Percentiles rank a stretch among this genome's conserved stretches.
phyloP scores from a whole-genome alignment of 208 protist species.

The Trypanosoma lewisi region DNA sequence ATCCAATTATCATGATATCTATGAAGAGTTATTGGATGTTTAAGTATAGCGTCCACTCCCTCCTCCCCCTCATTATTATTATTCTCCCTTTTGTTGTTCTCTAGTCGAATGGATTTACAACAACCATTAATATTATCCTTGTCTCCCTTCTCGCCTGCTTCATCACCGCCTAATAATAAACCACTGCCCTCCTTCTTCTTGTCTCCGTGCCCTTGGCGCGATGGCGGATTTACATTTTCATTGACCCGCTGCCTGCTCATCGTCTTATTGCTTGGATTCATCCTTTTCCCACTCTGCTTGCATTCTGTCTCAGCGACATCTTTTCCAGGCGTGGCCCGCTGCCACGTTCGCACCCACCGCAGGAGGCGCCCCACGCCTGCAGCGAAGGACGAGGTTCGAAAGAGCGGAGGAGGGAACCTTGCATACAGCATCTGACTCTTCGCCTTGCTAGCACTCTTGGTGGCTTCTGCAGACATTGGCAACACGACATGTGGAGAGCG shows the following conservation, averaged over 20 bases:
- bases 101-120: too few relatives aligned
- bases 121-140: too few relatives aligned
- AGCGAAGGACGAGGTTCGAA: conserved; percentile 64
- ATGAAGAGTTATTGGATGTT: conserved; percentile 15
- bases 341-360: conserved; percentile 79
- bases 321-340: conserved; percentile 8
- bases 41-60: neutral
- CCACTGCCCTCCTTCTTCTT: conserved; percentile 4
- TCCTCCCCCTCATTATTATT: neutral
- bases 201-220: neutral
- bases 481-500: neutral
- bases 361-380: conserved; percentile 61
- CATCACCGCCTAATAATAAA: neutral
- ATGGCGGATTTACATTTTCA: too few relatives aligned
- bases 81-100: neutral
- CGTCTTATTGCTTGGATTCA: neutral
- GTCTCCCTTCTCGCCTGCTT: neutral
- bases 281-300: neutral
- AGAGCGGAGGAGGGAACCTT: conserved; percentile 72
- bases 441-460: conserved; percentile 12
- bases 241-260: too few relatives aligned
- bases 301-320: neutral
- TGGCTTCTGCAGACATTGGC: neutral
- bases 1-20: conserved; percentile 23
- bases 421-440: conserved; percentile 46